Percentiles rank a stretch among this genome's conserved stretches.
These are phyloP conservation scores for Turritis glabra DNA, from an alignment of 345 rosid species.

Conservation along the genomic window DNA sequence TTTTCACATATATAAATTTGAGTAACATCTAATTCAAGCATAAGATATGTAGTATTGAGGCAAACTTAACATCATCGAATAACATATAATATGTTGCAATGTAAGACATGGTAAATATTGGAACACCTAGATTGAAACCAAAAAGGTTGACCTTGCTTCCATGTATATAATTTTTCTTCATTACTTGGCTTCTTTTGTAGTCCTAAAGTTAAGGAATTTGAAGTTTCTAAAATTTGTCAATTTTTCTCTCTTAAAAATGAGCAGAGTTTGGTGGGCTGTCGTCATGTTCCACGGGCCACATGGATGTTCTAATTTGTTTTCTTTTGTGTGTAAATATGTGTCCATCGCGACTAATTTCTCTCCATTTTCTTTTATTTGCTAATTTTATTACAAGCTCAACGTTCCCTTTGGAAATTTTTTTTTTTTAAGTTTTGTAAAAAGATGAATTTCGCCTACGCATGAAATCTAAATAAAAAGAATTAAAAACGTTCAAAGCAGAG, in stretches of 20 bases:
- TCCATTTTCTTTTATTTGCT: not conserved
- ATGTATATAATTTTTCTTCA: too few relatives aligned
- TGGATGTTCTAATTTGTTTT: not conserved
- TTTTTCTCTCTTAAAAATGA: not conserved
- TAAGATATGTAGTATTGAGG: too few relatives aligned
- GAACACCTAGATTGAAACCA: not conserved
- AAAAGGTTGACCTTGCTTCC: not conserved
- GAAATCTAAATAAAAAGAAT: not conserved
- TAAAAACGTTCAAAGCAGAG: constrained; percentile 23
- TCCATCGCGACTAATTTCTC: not conserved
- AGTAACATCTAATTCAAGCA: too few relatives aligned
- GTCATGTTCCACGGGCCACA: constrained; percentile 21
- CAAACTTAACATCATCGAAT: too few relatives aligned
- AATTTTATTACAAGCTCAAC: not conserved
- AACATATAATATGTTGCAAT: too few relatives aligned
- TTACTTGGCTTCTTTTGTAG: constrained; percentile 32
- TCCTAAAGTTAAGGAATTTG: not conserved
- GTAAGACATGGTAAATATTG: too few relatives aligned
- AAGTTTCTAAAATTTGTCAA: not conserved
- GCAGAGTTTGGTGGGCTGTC: not conserved
- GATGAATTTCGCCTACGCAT: too few relatives aligned
- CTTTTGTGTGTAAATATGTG: not conserved
- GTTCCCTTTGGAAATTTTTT: too few relatives aligned
- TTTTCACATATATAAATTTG: too few relatives aligned
- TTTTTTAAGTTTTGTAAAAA: too few relatives aligned